phyloP scores from a whole-genome alignment of 2,329 filamentous ascomycete genomes.

The Myriangium duriaei region DNA sequence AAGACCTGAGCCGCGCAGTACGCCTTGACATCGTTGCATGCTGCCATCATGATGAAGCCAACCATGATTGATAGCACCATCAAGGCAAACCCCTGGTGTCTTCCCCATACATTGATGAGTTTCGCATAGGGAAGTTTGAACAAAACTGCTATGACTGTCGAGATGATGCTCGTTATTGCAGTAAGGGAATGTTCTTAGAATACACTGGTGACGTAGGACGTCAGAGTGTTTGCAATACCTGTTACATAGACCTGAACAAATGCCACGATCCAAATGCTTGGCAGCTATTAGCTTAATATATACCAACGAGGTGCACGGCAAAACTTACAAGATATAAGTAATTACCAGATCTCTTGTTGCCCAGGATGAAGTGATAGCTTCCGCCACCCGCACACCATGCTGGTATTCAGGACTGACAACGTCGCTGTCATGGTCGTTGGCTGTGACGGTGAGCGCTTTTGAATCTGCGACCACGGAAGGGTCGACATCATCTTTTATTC shows the following conservation, averaged over 20 bases:
- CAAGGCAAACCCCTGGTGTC: constrained; percentile 27
- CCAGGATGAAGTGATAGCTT: constrained; percentile 31
- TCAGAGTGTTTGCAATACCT: constrained; percentile 29
- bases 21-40: constrained; percentile 17
- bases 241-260: constrained; percentile 38
- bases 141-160: constrained; percentile 25
- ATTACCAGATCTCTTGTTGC: constrained; percentile 24
- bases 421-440: constrained; percentile 6
- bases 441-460: too few relatives aligned
- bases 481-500: too few relatives aligned
- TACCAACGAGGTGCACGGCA: neutral
- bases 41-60: constrained; percentile 19
- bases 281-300: neutral
- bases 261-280: constrained; percentile 35
- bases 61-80: constrained; percentile 19
- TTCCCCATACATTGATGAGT: constrained; percentile 29
- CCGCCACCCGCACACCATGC: constrained; percentile 26
- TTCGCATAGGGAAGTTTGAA: constrained; percentile 28
- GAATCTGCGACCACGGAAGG: too few relatives aligned
- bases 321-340: constrained; percentile 27
- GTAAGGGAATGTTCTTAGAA: constrained; percentile 26
- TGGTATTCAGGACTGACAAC: constrained; percentile 20
- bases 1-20: constrained; percentile 22
- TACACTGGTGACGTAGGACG: constrained; percentile 27
- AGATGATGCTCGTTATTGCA: constrained; percentile 24